Percentiles rank a stretch among this genome's conserved stretches.
phyloP scores from a whole-genome alignment of 495 filamentous ascomycete species.

The Astrocystis sublimbata region DNA sequence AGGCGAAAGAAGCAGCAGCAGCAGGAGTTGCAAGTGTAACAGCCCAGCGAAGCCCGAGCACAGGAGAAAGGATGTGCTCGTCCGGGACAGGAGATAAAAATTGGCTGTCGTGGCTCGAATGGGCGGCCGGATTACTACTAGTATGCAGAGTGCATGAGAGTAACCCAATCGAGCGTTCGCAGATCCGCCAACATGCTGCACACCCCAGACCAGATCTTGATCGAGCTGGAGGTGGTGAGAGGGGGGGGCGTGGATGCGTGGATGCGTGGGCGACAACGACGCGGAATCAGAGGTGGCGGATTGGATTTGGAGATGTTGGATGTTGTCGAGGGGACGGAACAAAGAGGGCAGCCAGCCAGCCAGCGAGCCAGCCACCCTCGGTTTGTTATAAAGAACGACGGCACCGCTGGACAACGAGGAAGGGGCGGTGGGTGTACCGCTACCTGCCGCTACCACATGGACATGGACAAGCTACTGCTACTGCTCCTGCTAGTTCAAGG shows the following conservation, averaged over 20 bases:
- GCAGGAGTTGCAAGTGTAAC: conserved; percentile 27
- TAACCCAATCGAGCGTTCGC: conserved; percentile 51
- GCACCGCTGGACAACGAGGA: too few relatives aligned
- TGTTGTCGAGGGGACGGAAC: background rate
- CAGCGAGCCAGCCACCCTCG: too few relatives aligned
- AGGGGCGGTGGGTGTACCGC: too few relatives aligned
- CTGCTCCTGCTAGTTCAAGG: too few relatives aligned
- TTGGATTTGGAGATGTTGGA: background rate
- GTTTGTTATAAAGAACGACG: background rate
- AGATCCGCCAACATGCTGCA: conserved; percentile 36
- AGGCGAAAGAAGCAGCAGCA: conserved; percentile 20
- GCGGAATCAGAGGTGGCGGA: background rate
- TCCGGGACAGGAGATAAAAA: conserved; percentile 30
- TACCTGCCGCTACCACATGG: too few relatives aligned
- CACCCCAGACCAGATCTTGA: conserved; percentile 24
- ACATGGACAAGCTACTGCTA: too few relatives aligned
- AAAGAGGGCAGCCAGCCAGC: too few relatives aligned
- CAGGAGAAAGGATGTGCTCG: conserved; percentile 25
- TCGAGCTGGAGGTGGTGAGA: conserved; percentile 3
- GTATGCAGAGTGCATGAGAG: conserved; percentile 51
- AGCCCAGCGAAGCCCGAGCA: conserved; percentile 28
- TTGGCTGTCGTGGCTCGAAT: conserved; percentile 63
- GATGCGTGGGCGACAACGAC: background rate
- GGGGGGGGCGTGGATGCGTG: background rate
- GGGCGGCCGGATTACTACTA: conserved; percentile 51